Conservation (phyloP, 75 land plant species). For the Cunninghamia lanceolata region DNA sequence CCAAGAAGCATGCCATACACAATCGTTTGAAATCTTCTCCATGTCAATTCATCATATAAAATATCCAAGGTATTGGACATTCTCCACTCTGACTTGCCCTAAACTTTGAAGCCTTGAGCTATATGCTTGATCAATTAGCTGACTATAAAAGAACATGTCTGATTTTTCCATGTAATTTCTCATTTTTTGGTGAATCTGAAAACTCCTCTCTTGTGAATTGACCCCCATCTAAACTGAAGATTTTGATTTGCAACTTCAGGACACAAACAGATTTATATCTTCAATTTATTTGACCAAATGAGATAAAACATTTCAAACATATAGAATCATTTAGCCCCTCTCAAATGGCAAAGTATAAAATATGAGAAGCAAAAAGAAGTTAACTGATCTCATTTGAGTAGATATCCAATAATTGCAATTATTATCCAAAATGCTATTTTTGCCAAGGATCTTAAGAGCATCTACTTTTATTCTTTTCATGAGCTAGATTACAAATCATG, state of each 20-base stretch:
- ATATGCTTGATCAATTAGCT: neutral
- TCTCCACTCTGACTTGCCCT: neutral
- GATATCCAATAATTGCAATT: neutral
- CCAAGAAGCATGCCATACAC: neutral
- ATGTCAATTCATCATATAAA: neutral
- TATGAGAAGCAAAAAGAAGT: neutral
- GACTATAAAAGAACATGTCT: neutral
- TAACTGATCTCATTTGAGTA: neutral
- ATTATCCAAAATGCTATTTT: neutral
- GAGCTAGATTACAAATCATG: neutral
- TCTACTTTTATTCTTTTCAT: neutral
- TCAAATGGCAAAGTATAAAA: neutral
- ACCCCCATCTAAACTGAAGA: neutral
- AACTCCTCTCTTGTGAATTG: neutral
- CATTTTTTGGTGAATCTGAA: neutral
- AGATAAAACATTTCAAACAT: neutral
- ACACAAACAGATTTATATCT: neutral
- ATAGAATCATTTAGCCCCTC: neutral
- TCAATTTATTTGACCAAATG: neutral
- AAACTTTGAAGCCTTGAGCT: neutral
- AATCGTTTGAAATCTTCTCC: neutral
- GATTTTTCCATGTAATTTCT: neutral
- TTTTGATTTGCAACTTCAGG: neutral
- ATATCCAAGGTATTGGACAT: neutral
- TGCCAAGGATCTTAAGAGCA: neutral